Evolutionary conservation across 208 protist genomes (phyloP).

Genomic region (Leishmania tarentolae): DNA sequence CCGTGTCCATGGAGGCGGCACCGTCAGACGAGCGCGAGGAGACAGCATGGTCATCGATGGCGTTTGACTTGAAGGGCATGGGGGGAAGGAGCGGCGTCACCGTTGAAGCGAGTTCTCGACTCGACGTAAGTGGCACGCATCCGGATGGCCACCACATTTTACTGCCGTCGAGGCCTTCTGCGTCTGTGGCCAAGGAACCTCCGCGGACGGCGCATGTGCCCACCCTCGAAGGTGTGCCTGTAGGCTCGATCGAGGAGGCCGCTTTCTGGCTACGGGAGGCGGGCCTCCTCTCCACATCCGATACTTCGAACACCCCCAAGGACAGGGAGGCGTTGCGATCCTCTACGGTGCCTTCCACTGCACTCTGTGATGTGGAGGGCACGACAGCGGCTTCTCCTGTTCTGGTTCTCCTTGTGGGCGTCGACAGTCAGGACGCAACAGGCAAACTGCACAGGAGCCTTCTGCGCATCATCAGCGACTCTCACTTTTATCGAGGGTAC

Average conservation of each 20-base stretch:
- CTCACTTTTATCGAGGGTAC: background rate
- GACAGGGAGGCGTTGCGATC: background rate
- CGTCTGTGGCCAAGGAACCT: background rate
- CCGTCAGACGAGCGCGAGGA: background rate
- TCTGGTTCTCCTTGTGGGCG: slow-evolving; percentile 12
- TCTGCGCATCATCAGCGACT: slow-evolving; percentile 22
- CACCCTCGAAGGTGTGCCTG: slow-evolving; percentile 18
- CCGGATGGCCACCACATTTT: background rate
- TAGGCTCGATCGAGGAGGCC: slow-evolving; percentile 19
- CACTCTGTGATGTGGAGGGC: background rate
- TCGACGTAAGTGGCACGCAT: background rate
- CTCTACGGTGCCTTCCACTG: background rate
- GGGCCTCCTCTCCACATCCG: background rate
- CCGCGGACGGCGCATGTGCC: background rate
- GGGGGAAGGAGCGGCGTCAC: background rate
- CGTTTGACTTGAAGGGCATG: background rate
- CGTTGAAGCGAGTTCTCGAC: background rate
- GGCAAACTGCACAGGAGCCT: slow-evolving; percentile 24
- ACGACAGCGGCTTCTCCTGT: background rate
- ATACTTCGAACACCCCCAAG: background rate
- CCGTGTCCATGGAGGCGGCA: background rate
- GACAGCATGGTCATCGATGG: background rate
- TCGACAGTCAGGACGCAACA: slow-evolving; percentile 20
- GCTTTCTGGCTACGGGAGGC: slow-evolving; percentile 18
- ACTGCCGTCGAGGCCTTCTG: background rate